Evolutionary conservation across 148 eudicot genomes (phyloP).

Genomic region (Dianthus caryophyllus): DNA sequence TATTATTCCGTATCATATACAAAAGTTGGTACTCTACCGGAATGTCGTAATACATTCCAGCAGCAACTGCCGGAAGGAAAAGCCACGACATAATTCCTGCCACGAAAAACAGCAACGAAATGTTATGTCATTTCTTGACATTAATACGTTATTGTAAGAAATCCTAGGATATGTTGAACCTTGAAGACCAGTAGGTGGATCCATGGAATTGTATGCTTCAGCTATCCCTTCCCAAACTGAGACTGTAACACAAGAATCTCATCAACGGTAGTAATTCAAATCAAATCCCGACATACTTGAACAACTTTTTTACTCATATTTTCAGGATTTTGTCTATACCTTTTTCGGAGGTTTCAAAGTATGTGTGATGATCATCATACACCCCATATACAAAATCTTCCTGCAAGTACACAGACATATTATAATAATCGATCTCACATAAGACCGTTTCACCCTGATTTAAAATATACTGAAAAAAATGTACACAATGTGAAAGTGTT

Average conservation of each 20-base stretch:
- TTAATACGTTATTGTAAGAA: background rate
- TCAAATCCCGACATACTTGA: background rate
- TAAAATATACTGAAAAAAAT: background rate
- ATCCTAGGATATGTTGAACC: constrained; percentile 31
- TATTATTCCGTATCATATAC: background rate
- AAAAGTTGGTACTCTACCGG: constrained; percentile 43
- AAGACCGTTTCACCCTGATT: background rate
- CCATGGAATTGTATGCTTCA: constrained; percentile 65
- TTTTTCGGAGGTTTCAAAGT: constrained; percentile 54
- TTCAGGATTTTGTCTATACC: constrained; percentile 30
- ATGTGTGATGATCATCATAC: constrained; percentile 80
- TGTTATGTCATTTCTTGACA: background rate
- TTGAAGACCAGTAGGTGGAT: constrained; percentile 83
- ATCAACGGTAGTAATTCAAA: background rate
- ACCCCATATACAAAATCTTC: constrained; percentile 67
- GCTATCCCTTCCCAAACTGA: constrained; percentile 60
- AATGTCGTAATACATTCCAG: constrained; percentile 75
- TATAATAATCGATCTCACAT: background rate
- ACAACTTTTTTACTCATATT: background rate
- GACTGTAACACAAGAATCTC: constrained; percentile 32
- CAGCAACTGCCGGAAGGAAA: constrained; percentile 74
- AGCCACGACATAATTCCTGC: constrained; percentile 85
- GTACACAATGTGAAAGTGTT: too few relatives aligned
- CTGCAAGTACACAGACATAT: constrained; percentile 32
- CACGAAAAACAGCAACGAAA: constrained; percentile 5